Evolutionary conservation across 2,329 filamentous ascomycete species (phyloP), one percentile per base, ranked within the genome.

Genomic region (Xylaria sp.): DNA sequence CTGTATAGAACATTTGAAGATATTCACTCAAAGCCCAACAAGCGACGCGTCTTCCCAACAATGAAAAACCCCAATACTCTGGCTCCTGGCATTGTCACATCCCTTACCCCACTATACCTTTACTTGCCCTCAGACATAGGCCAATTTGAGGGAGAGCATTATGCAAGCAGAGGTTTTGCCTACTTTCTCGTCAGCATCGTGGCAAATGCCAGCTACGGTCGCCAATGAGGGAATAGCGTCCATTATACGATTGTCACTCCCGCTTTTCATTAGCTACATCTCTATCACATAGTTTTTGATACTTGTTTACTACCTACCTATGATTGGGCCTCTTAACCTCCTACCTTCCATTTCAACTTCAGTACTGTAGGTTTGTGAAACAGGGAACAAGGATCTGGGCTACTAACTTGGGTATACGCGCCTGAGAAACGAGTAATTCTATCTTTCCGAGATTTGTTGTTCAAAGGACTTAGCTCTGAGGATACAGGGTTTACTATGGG

Each of bases 31-130:
- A 20, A 42, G 11, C n/a, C 22, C 25, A 25, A 55, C 31, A 7
- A 42, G 15, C 39, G 13, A 60, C 17, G 29, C 17, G 15, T 44
- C 38, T 44, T 15, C 38, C n/a, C 20, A 3, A 38, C 47, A 58
- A 29, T 2, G 20, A 38, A 51, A 58, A 55, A 39, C 27, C 5
- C 44, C n/a, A 38, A 38, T 53, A 7, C 22, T n/a, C 49, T 49
- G 44, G 42, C 39, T 66, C 10, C 20, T 15, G 44, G 42, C 39
- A 57, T 42, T 57, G 42, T 63, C 59, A 47, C 36, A 45, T 55
- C 29, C 20, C n/a, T 22, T 53, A 61, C 66, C 66, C 66, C 66
- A 38, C 66, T 51, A 61, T 55, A n/a, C 44, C 33, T 31, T 56
- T 47, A 57, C 39, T 29, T 60, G 10, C 31, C 53, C 25, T 58